Base-by-base conservation (phyloP, 2,329 filamentous ascomycete genomes). In the Didymella segeticola region DNA sequence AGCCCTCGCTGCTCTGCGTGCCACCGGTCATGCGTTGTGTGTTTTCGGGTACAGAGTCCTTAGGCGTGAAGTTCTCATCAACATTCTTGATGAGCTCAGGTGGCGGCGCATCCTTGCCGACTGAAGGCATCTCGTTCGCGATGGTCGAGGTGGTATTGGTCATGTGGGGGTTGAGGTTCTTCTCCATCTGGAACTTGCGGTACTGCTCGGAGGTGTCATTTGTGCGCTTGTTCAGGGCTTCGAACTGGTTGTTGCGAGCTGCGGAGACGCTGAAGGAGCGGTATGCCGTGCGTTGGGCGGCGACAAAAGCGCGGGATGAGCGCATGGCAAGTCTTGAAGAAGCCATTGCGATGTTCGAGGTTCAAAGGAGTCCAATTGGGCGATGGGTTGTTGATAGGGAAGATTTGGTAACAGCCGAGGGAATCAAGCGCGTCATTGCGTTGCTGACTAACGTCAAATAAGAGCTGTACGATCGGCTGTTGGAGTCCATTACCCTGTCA, bases 11-110 rank as follows among this genome's bases (percentile, higher is more conserved):
- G 49, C 79, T 73, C 72, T 88, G 85, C 11, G 83, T 84, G 39
- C 84, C 85, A 25, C 86, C 86, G 0, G 85, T 88, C 82, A 87
- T 87, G 56, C 82, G 79, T 69, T 87, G 81, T 8, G 85, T 86
- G 68, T 85, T 87, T 64, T 86, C 83, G 0, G 84, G 83, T 43
- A 82, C 79, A 1, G 82, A 79, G 69, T 88, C 85, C 63, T 83
- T 83, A 36, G 85, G 84, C 9, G 75, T 72, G 68, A 83, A 87
- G 43, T 82, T 76, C 14, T 77, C 74, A 61, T 87, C 82, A 46
- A 82, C 80, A 17, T 80, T 81, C 62, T 78, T 82, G 60, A 88
- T 72, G 56, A 88, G 68, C 71, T 88, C 86, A 2, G 86, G 86
- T 9, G 86, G 85, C 22, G 82, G 67, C 12, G 78, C 78, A 59